Conservation (phyloP, 305 asterid genomes). For the Fraxinus baroniana region DNA sequence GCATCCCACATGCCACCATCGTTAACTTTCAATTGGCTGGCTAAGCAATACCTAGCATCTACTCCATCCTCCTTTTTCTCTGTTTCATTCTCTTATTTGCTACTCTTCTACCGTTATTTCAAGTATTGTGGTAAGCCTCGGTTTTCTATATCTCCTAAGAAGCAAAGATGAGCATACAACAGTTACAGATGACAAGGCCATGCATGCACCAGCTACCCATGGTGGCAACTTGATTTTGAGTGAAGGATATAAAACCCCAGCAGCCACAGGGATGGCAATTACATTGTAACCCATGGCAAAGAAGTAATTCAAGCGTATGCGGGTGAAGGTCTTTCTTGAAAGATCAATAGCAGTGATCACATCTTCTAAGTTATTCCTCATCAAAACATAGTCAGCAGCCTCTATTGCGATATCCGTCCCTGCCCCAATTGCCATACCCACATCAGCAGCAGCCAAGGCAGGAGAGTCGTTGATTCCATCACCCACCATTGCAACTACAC, state of each 20-base stretch:
- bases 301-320: constrained; percentile 76
- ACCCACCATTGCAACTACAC: constrained; percentile 96
- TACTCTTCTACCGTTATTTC: constrained; percentile 87
- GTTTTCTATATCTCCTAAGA: constrained; percentile 82
- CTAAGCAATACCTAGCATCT: constrained; percentile 9
- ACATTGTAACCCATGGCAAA: constrained; percentile 88
- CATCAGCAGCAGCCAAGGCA: constrained; percentile 96
- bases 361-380: constrained; percentile 92
- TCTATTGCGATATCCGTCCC: constrained; percentile 98
- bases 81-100: constrained; percentile 13
- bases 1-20: background rate
- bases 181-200: constrained; percentile 94
- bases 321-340: constrained; percentile 77
- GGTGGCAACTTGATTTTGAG: constrained; percentile 77
- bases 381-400: constrained; percentile 96
- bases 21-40: constrained; percentile 10
- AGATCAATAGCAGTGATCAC: constrained; percentile 96
- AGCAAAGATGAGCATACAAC: constrained; percentile 96
- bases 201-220: constrained; percentile 98
- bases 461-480: constrained; percentile 98
- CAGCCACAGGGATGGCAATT: constrained; percentile 85
- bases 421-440: constrained; percentile 99
- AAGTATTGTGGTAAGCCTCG: constrained; percentile 82
- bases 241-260: constrained; percentile 80
- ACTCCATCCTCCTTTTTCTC: background rate